A percentile compares a stretch with the other conserved stretches of the same genome.
phyloP scores from a whole-genome alignment of 441 rosid species.

The Gossypium aridum region DNA sequence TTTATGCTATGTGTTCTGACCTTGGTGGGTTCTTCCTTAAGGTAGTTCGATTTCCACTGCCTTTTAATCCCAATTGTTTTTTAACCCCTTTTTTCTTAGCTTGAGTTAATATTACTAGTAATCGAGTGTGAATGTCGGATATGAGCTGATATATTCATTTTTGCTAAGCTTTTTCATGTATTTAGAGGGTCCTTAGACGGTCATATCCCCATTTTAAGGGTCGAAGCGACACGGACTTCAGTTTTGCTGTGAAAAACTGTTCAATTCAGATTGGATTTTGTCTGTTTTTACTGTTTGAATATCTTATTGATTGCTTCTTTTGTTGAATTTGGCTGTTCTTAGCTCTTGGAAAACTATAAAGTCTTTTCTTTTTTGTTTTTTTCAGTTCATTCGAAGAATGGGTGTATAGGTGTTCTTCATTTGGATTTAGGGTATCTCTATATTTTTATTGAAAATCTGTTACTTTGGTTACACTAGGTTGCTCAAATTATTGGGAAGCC shows the following conservation, averaged over 20 bases:
- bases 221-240: neutral
- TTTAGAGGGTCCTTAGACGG: neutral
- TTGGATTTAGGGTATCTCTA: no score
- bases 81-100: neutral
- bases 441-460: neutral
- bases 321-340: neutral
- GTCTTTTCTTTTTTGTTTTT: neutral
- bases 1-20: slow-evolving; percentile 77
- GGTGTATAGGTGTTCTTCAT: no score
- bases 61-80: neutral
- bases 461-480: slow-evolving; percentile 35
- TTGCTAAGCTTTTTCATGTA: neutral
- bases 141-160: neutral
- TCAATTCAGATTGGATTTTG: slow-evolving; percentile 11
- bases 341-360: neutral
- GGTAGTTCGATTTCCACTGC: slow-evolving; percentile 28
- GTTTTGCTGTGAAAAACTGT: neutral
- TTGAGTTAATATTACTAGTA: neutral
- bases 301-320: neutral
- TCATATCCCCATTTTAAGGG: neutral
- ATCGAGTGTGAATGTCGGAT: neutral
- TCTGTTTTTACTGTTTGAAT: slow-evolving; percentile 2
- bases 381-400: neutral
- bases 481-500: slow-evolving; percentile 95
- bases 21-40: slow-evolving; percentile 97